A percentile compares a stretch with the other conserved stretches of the same genome.
These are phyloP conservation scores for Tremella mesenterica DNA, from an alignment of 768 basidiomycete species.

Conservation along the genomic window DNA sequence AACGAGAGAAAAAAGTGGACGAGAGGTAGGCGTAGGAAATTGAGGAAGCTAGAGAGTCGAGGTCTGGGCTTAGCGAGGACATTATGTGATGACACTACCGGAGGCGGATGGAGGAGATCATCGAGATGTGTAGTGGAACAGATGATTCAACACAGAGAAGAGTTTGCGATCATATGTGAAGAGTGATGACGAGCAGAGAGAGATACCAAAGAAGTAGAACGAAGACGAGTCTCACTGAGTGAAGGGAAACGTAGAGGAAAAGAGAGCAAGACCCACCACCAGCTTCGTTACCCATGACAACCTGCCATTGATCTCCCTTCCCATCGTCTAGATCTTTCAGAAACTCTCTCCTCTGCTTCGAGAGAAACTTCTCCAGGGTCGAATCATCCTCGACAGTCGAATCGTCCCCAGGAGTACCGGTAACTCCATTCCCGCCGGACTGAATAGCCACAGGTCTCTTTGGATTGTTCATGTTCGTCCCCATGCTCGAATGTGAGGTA, in stretches of 20 bases:
- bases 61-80: conserved; percentile 51
- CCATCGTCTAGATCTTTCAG: conserved; percentile 52
- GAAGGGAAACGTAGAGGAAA: background rate
- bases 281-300: conserved; percentile 93
- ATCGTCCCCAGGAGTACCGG: too few species aligned
- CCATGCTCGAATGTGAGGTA: too few species aligned
- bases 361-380: conserved; percentile 46
- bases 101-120: conserved; percentile 17
- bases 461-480: too few species aligned
- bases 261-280: conserved; percentile 56
- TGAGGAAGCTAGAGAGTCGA: conserved; percentile 79
- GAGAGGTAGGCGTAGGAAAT: conserved; percentile 74
- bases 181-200: background rate
- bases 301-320: conserved; percentile 60
- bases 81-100: background rate
- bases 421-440: too few species aligned
- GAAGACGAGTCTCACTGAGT: background rate
- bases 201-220: background rate
- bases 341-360: conserved; percentile 55
- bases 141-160: background rate
- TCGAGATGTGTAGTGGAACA: background rate
- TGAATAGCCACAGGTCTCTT: too few species aligned
- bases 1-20: conserved; percentile 52
- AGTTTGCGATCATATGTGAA: background rate
- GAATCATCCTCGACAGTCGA: too few species aligned